Evolutionary conservation across 805 yeast species (phyloP).

Genomic region (Metschnikowia rubicola): DNA sequence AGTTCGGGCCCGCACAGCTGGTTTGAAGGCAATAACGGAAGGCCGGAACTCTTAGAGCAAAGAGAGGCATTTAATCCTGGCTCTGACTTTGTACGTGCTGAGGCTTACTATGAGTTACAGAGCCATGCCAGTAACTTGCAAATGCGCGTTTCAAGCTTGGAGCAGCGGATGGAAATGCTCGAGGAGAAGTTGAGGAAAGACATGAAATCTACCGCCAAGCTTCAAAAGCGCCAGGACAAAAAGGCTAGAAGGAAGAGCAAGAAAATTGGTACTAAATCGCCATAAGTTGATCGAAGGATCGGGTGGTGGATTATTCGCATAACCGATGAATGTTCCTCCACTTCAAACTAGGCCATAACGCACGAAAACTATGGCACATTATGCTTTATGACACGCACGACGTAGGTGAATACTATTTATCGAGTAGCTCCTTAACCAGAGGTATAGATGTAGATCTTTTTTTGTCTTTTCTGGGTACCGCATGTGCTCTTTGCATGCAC

Average conservation of each 20-base stretch:
- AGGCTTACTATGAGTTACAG: slow-evolving; percentile 30
- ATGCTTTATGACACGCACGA: neutral
- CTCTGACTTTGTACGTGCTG: slow-evolving; percentile 4
- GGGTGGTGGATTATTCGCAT: no score
- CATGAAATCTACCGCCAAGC: slow-evolving; percentile 1
- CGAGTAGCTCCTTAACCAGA: neutral
- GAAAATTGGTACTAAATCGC: neutral
- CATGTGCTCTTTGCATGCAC: no score
- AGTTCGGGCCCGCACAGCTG: neutral
- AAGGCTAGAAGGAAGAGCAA: slow-evolving; percentile 6
- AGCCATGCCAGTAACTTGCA: slow-evolving; percentile 30
- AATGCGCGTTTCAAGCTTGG: slow-evolving; percentile 17
- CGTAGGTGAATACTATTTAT: neutral
- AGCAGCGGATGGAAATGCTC: slow-evolving; percentile 9
- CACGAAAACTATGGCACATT: neutral
- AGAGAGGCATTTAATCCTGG: neutral
- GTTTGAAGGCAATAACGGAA: neutral
- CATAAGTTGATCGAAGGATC: no score
- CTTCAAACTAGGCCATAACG: no score
- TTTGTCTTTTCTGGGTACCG: no score
- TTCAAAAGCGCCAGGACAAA: slow-evolving; percentile 8
- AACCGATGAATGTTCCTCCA: no score
- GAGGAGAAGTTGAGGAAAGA: slow-evolving; percentile 9
- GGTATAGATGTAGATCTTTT: neutral
- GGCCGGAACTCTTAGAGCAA: neutral